Percentiles rank a stretch among this genome's conserved stretches.
Evolutionary conservation across 129 eudicot species (phyloP).

Genomic region (Chrysanthemum lavandulifolium): DNA sequence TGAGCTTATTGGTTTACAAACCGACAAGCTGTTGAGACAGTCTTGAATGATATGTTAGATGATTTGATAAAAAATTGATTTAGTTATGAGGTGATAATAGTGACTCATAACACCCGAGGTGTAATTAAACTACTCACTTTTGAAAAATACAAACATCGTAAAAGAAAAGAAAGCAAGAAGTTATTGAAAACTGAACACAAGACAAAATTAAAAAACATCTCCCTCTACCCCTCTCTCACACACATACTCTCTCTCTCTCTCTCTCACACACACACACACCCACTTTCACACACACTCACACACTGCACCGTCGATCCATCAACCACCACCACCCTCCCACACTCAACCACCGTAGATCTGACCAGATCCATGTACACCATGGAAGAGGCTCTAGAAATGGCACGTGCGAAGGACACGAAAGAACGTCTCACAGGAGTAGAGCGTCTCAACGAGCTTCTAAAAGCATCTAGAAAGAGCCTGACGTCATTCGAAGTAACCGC

Average conservation of each 20-base stretch:
- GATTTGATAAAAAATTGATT: too few species aligned
- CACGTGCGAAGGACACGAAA: constrained; percentile 83
- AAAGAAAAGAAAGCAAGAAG: too few species aligned
- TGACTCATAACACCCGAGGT: too few species aligned
- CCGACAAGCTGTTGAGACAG: too few species aligned
- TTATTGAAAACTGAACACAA: too few species aligned
- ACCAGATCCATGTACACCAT: constrained; percentile 46
- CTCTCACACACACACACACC: not conserved
- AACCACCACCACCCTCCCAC: constrained; percentile 17
- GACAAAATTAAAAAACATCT: not conserved
- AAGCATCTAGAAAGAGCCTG: constrained; percentile 68
- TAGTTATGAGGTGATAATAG: too few species aligned
- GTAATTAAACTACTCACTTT: too few species aligned
- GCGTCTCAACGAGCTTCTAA: constrained; percentile 78
- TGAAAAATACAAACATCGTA: too few species aligned
- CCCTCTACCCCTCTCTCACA: constrained; percentile 22
- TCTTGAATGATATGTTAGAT: too few species aligned
- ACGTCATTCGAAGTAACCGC: constrained; percentile 74
- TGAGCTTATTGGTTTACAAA: too few species aligned
- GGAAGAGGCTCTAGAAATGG: constrained; percentile 92
- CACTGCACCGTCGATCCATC: constrained; percentile 26
- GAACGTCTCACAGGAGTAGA: constrained; percentile 95
- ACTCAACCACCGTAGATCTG: constrained; percentile 27
- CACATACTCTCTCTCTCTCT: constrained; percentile 22
- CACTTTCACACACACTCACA: constrained; percentile 16